phyloP scores from a whole-genome alignment of 306 rosid species.

The Notholithocarpus densiflorus region DNA sequence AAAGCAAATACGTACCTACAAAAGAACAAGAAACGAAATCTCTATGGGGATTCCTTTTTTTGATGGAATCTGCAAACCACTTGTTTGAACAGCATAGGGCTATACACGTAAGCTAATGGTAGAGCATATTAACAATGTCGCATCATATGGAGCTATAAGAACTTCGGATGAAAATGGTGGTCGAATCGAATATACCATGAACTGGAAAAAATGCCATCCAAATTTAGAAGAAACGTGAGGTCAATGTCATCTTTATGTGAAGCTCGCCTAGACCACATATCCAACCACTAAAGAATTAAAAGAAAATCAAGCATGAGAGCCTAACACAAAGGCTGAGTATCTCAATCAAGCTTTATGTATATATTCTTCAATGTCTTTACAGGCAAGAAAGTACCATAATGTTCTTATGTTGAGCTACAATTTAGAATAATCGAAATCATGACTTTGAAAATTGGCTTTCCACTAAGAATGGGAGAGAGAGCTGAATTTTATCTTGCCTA shows the following conservation, averaged over 20 bases:
- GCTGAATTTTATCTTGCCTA: background rate
- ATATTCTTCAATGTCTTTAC: slow-evolving; percentile 32
- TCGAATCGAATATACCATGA: background rate
- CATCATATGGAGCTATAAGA: background rate
- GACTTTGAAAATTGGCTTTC: slow-evolving; percentile 1
- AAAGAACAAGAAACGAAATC: too few species aligned
- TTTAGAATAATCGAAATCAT: slow-evolving; percentile 25
- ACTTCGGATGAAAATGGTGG: background rate
- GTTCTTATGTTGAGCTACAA: slow-evolving; percentile 6
- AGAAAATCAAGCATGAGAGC: background rate
- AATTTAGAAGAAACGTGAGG: slow-evolving; percentile 1
- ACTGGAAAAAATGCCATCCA: slow-evolving; percentile 13
- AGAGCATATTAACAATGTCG: background rate
- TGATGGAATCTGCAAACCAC: background rate
- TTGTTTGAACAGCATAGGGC: background rate
- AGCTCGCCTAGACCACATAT: slow-evolving; percentile 29
- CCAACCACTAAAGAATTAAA: background rate
- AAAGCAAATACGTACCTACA: background rate
- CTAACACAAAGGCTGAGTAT: slow-evolving; percentile 15
- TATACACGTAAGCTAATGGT: background rate
- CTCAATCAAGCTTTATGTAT: slow-evolving; percentile 22
- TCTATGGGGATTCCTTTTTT: too few species aligned
- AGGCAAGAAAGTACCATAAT: slow-evolving; percentile 36
- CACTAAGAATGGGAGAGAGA: background rate
- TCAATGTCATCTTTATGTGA: slow-evolving; percentile 19